phyloP scores from a whole-genome alignment of 345 rosid species.

The Cardamine occulta region DNA sequence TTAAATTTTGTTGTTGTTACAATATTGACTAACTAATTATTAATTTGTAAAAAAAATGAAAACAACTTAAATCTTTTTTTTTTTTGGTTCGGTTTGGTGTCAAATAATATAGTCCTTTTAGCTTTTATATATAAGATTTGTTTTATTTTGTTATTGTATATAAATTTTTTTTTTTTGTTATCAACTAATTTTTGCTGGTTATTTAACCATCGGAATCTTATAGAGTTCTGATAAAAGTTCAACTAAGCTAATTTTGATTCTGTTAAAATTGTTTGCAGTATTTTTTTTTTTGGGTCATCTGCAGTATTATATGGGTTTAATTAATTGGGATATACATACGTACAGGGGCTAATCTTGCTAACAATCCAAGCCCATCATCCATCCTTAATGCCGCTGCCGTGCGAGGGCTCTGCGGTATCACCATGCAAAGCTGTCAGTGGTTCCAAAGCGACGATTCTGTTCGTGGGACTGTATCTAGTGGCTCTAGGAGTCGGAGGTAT shows the following conservation, averaged over 20 bases:
- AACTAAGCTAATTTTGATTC: not conserved
- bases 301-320: not conserved
- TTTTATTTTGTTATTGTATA: not conserved
- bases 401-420: constrained; percentile 39
- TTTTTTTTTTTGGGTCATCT: no score
- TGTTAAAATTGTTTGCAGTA: not conserved
- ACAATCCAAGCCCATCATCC: constrained; percentile 69
- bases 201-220: not conserved
- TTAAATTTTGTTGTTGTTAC: no score
- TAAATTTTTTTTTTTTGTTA: no score
- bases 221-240: not conserved
- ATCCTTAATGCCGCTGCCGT: constrained; percentile 65
- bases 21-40: no score
- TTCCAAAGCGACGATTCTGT: constrained; percentile 62
- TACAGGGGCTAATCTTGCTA: constrained; percentile 36
- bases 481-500: constrained; percentile 89
- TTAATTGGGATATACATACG: not conserved
- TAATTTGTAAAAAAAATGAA: no score
- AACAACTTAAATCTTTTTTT: no score
- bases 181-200: not conserved
- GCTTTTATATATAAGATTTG: no score
- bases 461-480: constrained; percentile 72
- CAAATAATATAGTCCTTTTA: no score
- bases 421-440: constrained; percentile 63
- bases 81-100: no score